Percentiles rank a stretch among this genome's conserved stretches.
Conservation (phyloP, 805 yeast genomes). For the Monosporozyma solicola region DNA sequence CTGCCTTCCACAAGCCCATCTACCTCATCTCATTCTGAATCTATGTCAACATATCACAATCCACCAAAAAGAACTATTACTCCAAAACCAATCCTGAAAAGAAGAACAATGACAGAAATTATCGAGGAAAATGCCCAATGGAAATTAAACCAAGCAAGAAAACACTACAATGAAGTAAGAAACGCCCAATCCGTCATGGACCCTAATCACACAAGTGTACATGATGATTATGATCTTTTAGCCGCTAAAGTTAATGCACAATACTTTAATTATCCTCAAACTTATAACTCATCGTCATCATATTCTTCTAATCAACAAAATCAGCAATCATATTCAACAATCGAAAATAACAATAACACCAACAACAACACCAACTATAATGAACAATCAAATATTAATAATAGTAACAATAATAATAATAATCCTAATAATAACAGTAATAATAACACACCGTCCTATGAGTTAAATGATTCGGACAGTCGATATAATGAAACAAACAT, state of each 20-base stretch:
- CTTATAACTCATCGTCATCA: not conserved
- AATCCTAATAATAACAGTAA: not conserved
- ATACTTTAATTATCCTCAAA: constrained; percentile 12
- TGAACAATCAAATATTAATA: not conserved
- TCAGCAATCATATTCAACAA: not conserved
- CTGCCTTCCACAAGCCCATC: constrained; percentile 9
- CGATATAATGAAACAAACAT: not conserved
- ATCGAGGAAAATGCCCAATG: constrained; percentile 31
- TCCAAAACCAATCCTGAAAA: constrained; percentile 81
- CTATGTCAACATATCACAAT: constrained; percentile 8
- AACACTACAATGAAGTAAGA: constrained; percentile 41
- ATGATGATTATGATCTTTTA: constrained; percentile 28
- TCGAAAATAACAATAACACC: not conserved
- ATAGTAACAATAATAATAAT: not conserved
- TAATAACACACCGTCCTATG: not conserved
- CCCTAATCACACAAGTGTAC: constrained; percentile 17
- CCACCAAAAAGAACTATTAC: constrained; percentile 12
- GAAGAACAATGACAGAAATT: constrained; percentile 78
- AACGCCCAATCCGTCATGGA: constrained; percentile 20
- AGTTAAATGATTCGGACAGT: not conserved
- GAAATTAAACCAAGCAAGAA: constrained; percentile 43
- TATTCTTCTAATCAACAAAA: not conserved
- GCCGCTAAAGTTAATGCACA: constrained; percentile 33
- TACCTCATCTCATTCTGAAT: not conserved
- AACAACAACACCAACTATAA: not conserved